phyloP scores from a whole-genome alignment of 768 basidiomycete genomes.

The Psilocybe subaeruginosa region DNA sequence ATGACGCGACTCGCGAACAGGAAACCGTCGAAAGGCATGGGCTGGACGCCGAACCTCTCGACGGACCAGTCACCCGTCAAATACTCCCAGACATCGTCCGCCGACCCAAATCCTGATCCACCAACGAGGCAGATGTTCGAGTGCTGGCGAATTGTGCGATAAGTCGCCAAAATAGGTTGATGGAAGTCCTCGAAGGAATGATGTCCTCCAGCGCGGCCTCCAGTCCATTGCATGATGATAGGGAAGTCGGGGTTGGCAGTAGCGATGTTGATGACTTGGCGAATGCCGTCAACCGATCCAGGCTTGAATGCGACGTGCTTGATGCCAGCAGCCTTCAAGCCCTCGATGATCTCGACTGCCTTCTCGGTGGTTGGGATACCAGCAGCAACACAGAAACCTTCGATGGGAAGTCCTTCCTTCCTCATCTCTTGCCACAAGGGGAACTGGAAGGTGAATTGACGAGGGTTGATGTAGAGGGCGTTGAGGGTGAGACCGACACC shows the following conservation, averaged over 20 bases:
- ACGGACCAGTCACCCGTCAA: conserved; percentile 95
- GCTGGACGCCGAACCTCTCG: conserved; percentile 77
- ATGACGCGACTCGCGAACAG: conserved; percentile 96
- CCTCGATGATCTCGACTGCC: conserved; percentile 93
- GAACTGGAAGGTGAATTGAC: conserved; percentile 96
- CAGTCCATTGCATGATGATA: conserved; percentile 98
- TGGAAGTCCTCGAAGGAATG: conserved; percentile 99
- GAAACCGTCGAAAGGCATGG: conserved; percentile 99
- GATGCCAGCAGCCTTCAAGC: conserved; percentile 81
- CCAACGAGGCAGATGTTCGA: conserved; percentile 88
- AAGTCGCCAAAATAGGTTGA: conserved; percentile 90
- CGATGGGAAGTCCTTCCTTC: conserved; percentile 90
- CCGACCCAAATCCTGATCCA: conserved; percentile 95
- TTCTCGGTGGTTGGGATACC: conserved; percentile 98
- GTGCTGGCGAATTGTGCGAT: conserved; percentile 87
- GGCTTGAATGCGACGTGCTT: conserved; percentile 98
- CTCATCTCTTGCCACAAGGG: conserved; percentile 99
- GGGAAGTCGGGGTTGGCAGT: conserved; percentile 94
- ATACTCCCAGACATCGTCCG: conserved; percentile 96
- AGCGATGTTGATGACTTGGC: conserved; percentile 96
- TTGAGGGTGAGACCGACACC: conserved; percentile 95
- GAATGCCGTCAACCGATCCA: conserved; percentile 96
- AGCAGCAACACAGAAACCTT: conserved; percentile 99
- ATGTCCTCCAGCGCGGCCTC: conserved; percentile 97
- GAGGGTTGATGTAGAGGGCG: conserved; percentile 96